phyloP scores from a whole-genome alignment of 768 basidiomycete species.

The Calvatia gigantea region DNA sequence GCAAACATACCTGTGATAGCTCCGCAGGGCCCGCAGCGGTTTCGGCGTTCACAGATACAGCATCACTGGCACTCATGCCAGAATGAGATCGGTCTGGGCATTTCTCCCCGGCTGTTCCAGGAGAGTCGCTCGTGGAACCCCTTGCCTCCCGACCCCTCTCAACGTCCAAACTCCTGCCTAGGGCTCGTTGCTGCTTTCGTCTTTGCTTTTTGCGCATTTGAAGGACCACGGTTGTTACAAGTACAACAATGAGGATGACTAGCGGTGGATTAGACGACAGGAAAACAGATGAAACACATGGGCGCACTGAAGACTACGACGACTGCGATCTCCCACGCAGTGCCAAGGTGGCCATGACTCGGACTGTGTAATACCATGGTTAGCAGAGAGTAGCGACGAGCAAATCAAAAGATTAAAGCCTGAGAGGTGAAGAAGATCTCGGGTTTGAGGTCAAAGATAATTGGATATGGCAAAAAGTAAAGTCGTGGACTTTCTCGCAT shows the following conservation, averaged over 20 bases:
- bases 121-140: too few relatives aligned
- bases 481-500: neutral
- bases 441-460: neutral
- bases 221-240: constrained; percentile 23
- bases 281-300: neutral
- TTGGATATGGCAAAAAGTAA: neutral
- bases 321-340: constrained; percentile 36
- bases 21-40: too few relatives aligned
- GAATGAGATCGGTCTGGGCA: neutral
- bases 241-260: constrained; percentile 24
- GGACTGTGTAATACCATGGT: constrained; percentile 22
- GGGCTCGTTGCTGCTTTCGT: constrained; percentile 13
- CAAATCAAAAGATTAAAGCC: neutral
- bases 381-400: neutral
- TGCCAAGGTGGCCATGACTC: constrained; percentile 26
- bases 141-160: neutral
- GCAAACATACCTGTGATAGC: too few relatives aligned
- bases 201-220: constrained; percentile 22
- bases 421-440: neutral
- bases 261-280: neutral
- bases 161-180: neutral
- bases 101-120: neutral
- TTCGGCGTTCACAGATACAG: too few relatives aligned
- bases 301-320: constrained; percentile 30
- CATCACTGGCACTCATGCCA: neutral